phyloP scores from a whole-genome alignment of 129 eudicot genomes.

The Flaveria linearis region DNA sequence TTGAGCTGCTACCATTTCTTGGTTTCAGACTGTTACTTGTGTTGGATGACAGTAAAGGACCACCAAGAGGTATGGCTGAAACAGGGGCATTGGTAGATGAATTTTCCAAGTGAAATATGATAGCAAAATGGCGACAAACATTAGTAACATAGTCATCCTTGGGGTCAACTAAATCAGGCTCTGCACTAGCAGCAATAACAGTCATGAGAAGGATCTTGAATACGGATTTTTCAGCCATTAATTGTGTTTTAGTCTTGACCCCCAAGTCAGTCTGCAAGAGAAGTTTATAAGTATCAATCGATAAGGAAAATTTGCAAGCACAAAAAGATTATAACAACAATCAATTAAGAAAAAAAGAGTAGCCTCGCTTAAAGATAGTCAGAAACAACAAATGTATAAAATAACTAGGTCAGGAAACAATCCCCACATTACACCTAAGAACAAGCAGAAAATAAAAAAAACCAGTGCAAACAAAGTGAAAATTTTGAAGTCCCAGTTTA shows the following conservation, averaged over 20 bases:
- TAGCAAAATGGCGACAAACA: constrained; percentile 94
- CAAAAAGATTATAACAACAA: not conserved
- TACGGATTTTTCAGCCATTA: constrained; percentile 92
- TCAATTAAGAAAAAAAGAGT: not conserved
- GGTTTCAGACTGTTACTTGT: constrained; percentile 46
- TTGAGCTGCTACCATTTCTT: constrained; percentile 53
- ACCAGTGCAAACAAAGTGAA: not conserved
- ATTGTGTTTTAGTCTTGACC: constrained; percentile 97
- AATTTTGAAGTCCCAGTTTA: not conserved
- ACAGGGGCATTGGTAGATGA: constrained; percentile 49
- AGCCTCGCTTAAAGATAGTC: not conserved
- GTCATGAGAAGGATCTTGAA: constrained; percentile 93
- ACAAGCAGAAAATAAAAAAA: not conserved
- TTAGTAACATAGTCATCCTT: constrained; percentile 78
- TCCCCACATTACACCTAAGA: not conserved
- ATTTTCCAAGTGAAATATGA: constrained; percentile 75
- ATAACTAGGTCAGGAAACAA: not conserved
- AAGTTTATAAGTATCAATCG: constrained; percentile 10
- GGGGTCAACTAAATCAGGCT: constrained; percentile 71
- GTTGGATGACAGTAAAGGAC: constrained; percentile 60
- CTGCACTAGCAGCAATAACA: constrained; percentile 85
- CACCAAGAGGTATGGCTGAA: constrained; percentile 59
- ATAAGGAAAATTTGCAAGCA: constrained; percentile 14
- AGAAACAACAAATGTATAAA: constrained; percentile 1
- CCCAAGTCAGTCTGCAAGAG: constrained; percentile 88